Evolutionary conservation across 2,329 filamentous ascomycete species (phyloP), one percentile per base, ranked within the genome.

Genomic region (Pleoardoris graminearum): DNA sequence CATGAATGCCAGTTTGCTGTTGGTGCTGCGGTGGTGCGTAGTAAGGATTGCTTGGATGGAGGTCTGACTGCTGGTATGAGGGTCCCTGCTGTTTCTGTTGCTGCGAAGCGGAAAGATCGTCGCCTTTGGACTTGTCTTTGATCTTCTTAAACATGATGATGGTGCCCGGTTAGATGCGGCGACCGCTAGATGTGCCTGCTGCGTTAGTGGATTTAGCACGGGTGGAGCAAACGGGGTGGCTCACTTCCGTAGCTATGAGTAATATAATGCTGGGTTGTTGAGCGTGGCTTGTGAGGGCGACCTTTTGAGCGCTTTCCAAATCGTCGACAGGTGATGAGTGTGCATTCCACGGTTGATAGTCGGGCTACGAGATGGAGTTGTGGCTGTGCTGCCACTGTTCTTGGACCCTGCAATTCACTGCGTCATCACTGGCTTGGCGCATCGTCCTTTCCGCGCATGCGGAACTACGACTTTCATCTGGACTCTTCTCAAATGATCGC

Each of bases 91-190:
- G 29, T 17, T 43, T 7, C 35, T 37, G 35, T 12, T 37, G n/a
- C 37, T 39, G 37, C 37, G 37, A 27, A 27, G 65, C 55, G 7
- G 62, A 43, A 14, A 58, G 59, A 4, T 68, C 63, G 3, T 69
- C 61, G 21, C 61, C 62, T 35, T 67, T 69, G n/a, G 71, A 45
- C 56, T 70, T 72, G 14, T 63, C 64, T 46, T 72, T 72, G 17
- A 70, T 49, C 44, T 72, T 72, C 44, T 69, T 70, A 57, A 72
- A 69, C 68, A 72, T 71, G 32, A 7, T 61, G 46, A 41, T 23
- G 33, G 19, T 11, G 21, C 14, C n/a, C 33, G 11, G 32, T 44
- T 25, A 19, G 27, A 30, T 29, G 12, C 14, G 23, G 25, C 41
- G 14, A 27, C n/a, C 32, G 25, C n/a, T 8, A 21, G 32, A 3